These are phyloP conservation scores for Phytophthora brassicae DNA, from an alignment of 352 stramenopile genomes.

Conservation along the genomic window DNA sequence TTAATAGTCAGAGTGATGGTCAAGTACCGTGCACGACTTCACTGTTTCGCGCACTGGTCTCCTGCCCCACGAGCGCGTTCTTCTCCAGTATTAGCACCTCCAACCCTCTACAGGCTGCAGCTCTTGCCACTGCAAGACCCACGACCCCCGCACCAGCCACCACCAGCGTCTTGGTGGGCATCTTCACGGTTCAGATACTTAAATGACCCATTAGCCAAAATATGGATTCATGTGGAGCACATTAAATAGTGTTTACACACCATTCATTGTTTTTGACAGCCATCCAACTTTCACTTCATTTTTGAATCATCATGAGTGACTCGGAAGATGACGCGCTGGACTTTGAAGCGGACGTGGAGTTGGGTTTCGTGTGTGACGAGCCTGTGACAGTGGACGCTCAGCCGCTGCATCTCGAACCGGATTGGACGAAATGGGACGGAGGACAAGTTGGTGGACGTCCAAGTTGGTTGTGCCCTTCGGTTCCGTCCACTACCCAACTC, in stretches of 20 bases:
- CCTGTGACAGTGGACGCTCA: constrained; percentile 22
- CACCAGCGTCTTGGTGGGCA: constrained; percentile 57
- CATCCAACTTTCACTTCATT: background rate
- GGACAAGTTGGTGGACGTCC: constrained; percentile 89
- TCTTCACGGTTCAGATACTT: background rate
- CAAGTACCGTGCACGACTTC: constrained; percentile 93
- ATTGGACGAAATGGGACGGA: constrained; percentile 92
- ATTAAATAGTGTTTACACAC: background rate
- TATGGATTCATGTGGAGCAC: background rate
- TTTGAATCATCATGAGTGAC: constrained; percentile 38
- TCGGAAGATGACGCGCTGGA: constrained; percentile 48
- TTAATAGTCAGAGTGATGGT: background rate
- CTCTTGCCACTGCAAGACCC: constrained; percentile 68
- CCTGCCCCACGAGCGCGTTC: constrained; percentile 77
- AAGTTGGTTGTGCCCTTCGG: constrained; percentile 82
- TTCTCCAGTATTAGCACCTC: constrained; percentile 90
- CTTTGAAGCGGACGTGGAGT: constrained; percentile 59
- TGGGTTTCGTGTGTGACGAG: constrained; percentile 66
- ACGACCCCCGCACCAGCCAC: constrained; percentile 78
- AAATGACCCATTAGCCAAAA: constrained; percentile 17
- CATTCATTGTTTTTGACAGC: constrained; percentile 8
- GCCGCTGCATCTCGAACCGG: constrained; percentile 45
- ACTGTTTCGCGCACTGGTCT: constrained; percentile 92
- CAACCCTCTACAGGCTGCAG: constrained; percentile 50
- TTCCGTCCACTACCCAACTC: constrained; percentile 50